Percentiles rank a stretch among this genome's conserved stretches.
phyloP scores from a whole-genome alignment of 805 yeast genomes.

The Vanderwaltozyma verrucispora region DNA sequence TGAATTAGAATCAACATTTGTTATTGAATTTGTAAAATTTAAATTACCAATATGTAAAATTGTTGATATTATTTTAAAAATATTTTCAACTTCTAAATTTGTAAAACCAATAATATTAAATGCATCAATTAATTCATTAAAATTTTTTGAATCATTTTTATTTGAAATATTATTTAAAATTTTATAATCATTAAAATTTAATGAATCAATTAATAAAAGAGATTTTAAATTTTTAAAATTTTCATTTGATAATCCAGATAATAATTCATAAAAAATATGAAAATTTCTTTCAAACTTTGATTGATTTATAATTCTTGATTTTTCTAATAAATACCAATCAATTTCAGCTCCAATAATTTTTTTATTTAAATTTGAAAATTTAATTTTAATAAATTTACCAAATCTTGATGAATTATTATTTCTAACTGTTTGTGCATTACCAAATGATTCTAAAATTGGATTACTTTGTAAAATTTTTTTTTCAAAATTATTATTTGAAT shows the following conservation, averaged over 20 bases:
- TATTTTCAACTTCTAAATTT: slow-evolving; percentile 40
- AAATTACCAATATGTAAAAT: slow-evolving; percentile 83
- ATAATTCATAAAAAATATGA: slow-evolving; percentile 83
- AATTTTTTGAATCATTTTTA: slow-evolving; percentile 50
- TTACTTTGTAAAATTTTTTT: slow-evolving; percentile 83
- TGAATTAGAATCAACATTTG: no score
- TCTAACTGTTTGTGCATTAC: slow-evolving; percentile 91
- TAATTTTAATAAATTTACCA: slow-evolving; percentile 90
- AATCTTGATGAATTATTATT: slow-evolving; percentile 93
- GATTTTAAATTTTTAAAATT: slow-evolving; percentile 18
- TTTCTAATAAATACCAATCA: slow-evolving; percentile 89
- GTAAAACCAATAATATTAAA: slow-evolving; percentile 65
- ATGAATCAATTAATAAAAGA: slow-evolving; percentile 1
- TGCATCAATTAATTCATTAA: slow-evolving; percentile 50
- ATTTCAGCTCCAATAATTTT: slow-evolving; percentile 80
- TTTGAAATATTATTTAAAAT: slow-evolving; percentile 46
- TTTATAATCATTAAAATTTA: background rate
- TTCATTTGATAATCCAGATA: slow-evolving; percentile 48
- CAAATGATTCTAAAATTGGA: slow-evolving; percentile 92
- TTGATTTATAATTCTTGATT: slow-evolving; percentile 82
- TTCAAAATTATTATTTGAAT: slow-evolving; percentile 45
- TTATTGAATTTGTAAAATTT: slow-evolving; percentile 43
- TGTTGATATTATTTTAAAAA: slow-evolving; percentile 60
- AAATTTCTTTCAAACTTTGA: slow-evolving; percentile 74
- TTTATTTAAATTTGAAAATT: slow-evolving; percentile 37